Conservation (phyloP, 805 yeast genomes). For the Limtongia smithiae region DNA sequence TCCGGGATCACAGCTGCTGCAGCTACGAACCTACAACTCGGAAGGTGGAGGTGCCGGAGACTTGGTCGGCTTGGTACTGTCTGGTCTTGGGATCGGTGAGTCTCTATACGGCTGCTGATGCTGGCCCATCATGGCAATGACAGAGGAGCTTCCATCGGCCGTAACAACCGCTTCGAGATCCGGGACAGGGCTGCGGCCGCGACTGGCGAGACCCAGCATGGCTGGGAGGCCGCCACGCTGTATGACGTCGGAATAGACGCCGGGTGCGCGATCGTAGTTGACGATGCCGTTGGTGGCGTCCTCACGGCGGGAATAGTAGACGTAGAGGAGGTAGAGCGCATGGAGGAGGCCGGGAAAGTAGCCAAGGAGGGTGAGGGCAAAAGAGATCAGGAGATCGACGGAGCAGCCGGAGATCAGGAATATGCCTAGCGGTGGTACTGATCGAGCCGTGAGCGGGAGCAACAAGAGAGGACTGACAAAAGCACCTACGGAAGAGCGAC, state of each 20-base stretch:
- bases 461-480: background rate
- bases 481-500: constrained; percentile 20
- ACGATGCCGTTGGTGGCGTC: constrained; percentile 24
- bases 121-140: no score
- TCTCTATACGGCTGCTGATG: no score
- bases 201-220: no score
- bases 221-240: constrained; percentile 24
- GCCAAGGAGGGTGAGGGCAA: constrained; percentile 57
- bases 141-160: background rate
- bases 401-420: constrained; percentile 41
- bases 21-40: no score
- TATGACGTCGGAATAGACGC: constrained; percentile 27
- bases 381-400: constrained; percentile 50
- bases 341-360: constrained; percentile 53
- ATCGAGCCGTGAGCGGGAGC: background rate
- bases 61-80: no score
- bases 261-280: constrained; percentile 24
- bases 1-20: no score
- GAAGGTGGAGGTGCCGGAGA: background rate
- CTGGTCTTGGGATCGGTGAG: background rate
- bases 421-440: constrained; percentile 28
- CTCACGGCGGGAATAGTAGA: constrained; percentile 25
- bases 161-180: no score
- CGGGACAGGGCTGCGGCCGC: background rate
- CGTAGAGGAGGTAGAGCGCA: constrained; percentile 27